Base-by-base conservation (phyloP, 73 alveolate species). In the Tetrahymena elliotti region DNA sequence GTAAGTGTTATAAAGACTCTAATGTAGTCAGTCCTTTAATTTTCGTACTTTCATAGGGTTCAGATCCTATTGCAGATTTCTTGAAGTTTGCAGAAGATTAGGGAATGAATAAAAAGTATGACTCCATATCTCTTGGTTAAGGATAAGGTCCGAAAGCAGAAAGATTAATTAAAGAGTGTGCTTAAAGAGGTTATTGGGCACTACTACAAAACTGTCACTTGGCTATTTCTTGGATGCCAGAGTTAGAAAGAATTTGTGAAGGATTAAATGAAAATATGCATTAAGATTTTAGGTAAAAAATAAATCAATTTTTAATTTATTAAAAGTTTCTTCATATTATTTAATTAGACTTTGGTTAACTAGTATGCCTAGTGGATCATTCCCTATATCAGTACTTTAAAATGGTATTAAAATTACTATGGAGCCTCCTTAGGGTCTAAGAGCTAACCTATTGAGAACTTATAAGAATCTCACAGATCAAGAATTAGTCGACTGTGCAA, bases 51-150 rank as follows among this genome's bases (percentile, higher is more conserved):
- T 98, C 99, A 22, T 98, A 99, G 27, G 99, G 99, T 83, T 98
- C 99, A 6, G 99, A 99, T 95, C 99, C 99, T 13, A 99, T 99
- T 68, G 98, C 99, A 47, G 99, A 99, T 96, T 98, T 99, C 96
- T 94, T 97, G 93, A 98, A 98, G 93, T 99, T 99, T 93, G 99
- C 99, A 4, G 99, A 99, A 97, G 97, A 94, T 53, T 39, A 83
- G 47, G 96, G 83, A 83, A 94, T 94, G 96, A 93, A 53, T 27
- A 94, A 94, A 40, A 83, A 93, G 84, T 94, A 94, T 38, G 96
- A 94, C n/a, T 94, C 92, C 24, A 94, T 94, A 36, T 94, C 96
- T 2, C 27, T 94, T 13, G 96, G 96, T 33, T 84, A 94, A 94
- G 96, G 96, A 15, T 84, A 94, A 94, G 96, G 96, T 39, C 96